Conservation (phyloP, 805 yeast genomes). For the Starmera amethionina region DNA sequence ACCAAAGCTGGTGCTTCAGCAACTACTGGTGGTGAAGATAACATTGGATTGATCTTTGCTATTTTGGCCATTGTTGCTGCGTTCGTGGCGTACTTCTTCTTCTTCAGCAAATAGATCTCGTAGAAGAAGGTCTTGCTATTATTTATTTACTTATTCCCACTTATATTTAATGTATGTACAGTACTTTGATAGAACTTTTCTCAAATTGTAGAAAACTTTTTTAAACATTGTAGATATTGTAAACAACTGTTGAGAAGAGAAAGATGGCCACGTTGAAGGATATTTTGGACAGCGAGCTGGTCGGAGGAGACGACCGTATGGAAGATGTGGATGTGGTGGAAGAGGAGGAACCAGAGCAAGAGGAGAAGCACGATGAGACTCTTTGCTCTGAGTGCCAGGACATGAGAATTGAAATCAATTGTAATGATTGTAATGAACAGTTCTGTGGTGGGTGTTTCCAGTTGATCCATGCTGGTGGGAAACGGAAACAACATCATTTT, state of each 20-base stretch:
- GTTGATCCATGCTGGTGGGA: slow-evolving; percentile 62
- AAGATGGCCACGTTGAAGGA: slow-evolving; percentile 20
- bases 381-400: slow-evolving; percentile 66
- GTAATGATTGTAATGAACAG: slow-evolving; percentile 53
- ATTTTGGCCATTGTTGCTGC: neutral
- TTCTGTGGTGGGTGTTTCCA: slow-evolving; percentile 65
- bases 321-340: slow-evolving; percentile 17
- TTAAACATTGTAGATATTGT: slow-evolving; percentile 11
- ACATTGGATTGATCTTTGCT: slow-evolving; percentile 9
- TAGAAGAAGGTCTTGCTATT: neutral
- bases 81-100: neutral
- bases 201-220: neutral
- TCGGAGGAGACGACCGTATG: slow-evolving; percentile 23
- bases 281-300: slow-evolving; percentile 28
- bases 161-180: neutral
- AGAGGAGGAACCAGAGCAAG: slow-evolving; percentile 13
- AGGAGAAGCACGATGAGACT: slow-evolving; percentile 24
- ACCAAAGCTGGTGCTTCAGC: slow-evolving; percentile 5
- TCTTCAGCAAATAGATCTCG: neutral
- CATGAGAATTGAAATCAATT: slow-evolving; percentile 57
- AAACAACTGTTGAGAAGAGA: no score
- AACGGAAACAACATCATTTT: slow-evolving; percentile 36
- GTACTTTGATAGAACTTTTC: neutral
- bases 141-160: neutral
- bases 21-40: slow-evolving; percentile 18